Percentiles rank a stretch among this genome's conserved stretches.
phyloP scores from a whole-genome alignment of 768 basidiomycete genomes.

The Lentinula raphanica region DNA sequence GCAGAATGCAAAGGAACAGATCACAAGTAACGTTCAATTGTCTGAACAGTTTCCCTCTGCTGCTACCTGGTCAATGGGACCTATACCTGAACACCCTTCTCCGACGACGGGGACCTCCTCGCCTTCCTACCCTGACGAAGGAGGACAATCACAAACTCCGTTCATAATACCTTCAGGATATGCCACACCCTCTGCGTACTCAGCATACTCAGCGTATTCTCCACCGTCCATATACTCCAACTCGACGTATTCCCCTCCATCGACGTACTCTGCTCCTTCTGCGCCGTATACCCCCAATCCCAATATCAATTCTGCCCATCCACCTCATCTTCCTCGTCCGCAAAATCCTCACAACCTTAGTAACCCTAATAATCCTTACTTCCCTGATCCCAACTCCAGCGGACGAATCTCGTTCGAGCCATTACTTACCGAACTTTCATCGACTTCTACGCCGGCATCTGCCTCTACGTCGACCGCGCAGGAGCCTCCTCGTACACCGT shows the following conservation, averaged over 20 bases:
- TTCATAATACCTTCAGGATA: background rate
- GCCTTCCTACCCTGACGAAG: background rate
- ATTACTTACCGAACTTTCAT: conserved; percentile 31
- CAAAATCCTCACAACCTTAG: conserved; percentile 7
- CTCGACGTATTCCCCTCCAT: conserved; percentile 12
- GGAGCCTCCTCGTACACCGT: no score
- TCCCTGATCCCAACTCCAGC: background rate
- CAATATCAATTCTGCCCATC: conserved; percentile 18
- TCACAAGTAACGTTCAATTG: conserved; percentile 21
- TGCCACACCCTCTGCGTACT: conserved; percentile 11
- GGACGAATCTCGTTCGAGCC: conserved; percentile 58
- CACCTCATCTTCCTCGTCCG: conserved; percentile 20
- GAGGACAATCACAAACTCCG: background rate
- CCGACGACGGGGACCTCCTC: background rate
- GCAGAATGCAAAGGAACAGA: conserved; percentile 18
- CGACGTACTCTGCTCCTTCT: background rate
- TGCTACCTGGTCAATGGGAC: conserved; percentile 24
- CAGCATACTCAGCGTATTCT: conserved; percentile 20
- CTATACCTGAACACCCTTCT: conserved; percentile 38
- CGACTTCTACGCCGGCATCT: background rate
- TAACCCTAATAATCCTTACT: background rate
- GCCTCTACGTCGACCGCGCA: no score
- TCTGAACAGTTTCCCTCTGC: background rate
- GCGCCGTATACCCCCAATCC: background rate
- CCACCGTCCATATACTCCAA: conserved; percentile 16